Evolutionary conservation across 2,329 filamentous ascomycete species (phyloP).

Genomic region (Xylariaceae sp.): DNA sequence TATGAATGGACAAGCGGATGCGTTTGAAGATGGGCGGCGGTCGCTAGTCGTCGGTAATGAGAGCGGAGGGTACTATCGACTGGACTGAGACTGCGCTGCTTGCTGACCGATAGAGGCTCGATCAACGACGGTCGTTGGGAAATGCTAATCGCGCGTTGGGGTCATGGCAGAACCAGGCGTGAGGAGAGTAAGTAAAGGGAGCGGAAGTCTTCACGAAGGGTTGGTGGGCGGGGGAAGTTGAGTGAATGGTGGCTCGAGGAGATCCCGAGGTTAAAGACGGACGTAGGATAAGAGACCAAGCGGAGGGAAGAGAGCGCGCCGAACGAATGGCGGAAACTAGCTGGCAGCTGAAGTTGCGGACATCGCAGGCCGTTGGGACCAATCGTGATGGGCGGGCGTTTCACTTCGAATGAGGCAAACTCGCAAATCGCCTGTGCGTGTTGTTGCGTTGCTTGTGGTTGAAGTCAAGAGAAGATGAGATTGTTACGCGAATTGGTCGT

Average conservation of each 20-base stretch:
- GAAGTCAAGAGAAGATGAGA: slow-evolving; percentile 19
- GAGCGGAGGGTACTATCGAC: slow-evolving; percentile 5
- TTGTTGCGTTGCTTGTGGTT: slow-evolving; percentile 12
- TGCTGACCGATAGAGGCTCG: slow-evolving; percentile 9
- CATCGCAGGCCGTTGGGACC: slow-evolving; percentile 27
- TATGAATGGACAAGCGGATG: slow-evolving; percentile 4
- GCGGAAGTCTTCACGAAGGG: background rate
- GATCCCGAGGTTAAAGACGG: background rate
- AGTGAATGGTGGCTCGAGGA: background rate
- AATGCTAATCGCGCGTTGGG: slow-evolving; percentile 7
- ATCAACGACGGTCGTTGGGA: slow-evolving; percentile 4
- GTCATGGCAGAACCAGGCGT: slow-evolving; percentile 3
- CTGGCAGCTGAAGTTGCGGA: slow-evolving; percentile 25
- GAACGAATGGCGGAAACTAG: slow-evolving; percentile 23
- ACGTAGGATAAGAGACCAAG: slow-evolving; percentile 2
- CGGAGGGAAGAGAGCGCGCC: slow-evolving; percentile 14
- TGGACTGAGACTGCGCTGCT: slow-evolving; percentile 9
- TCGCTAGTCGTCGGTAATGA: slow-evolving; percentile 6
- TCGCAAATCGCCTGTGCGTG: slow-evolving; percentile 1
- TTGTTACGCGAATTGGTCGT: slow-evolving; percentile 26
- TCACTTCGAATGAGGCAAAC: slow-evolving; percentile 8
- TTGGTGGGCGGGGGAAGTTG: background rate
- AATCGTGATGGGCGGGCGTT: slow-evolving; percentile 23
- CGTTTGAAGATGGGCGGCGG: slow-evolving; percentile 3
- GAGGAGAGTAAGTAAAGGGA: background rate